A percentile compares a stretch with the other conserved stretches of the same genome.
Conservation (phyloP, 116 monocot genomes). For the Papilionanthe hybrid region DNA sequence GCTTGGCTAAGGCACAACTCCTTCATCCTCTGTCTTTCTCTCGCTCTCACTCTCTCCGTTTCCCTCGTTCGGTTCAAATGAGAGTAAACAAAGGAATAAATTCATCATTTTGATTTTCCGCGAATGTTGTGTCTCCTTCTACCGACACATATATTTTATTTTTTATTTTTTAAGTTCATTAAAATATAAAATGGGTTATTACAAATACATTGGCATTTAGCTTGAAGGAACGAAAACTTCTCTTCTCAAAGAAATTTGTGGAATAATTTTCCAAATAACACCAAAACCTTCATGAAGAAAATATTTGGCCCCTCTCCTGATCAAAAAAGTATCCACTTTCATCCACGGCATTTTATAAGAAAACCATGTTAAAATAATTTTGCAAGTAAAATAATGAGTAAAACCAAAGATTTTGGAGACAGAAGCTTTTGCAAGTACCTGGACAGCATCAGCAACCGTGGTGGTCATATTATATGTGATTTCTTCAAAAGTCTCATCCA, state of each 20-base stretch:
- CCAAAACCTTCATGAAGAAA: background rate
- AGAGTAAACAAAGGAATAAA: no score
- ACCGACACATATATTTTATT: no score
- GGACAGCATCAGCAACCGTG: slow-evolving; percentile 94
- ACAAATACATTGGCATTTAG: background rate
- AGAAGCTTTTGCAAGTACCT: slow-evolving; percentile 44
- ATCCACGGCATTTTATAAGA: background rate
- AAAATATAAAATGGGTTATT: no score
- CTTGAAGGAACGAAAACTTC: background rate
- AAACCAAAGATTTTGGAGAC: background rate
- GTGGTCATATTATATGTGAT: slow-evolving; percentile 97
- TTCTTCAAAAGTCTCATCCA: slow-evolving; percentile 99
- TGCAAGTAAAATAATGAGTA: background rate
- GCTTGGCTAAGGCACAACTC: no score
- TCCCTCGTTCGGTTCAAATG: no score
- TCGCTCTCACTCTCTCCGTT: no score
- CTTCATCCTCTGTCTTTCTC: no score
- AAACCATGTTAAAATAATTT: background rate
- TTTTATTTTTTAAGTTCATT: no score
- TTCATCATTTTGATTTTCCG: no score
- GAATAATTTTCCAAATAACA: background rate
- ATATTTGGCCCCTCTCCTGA: background rate
- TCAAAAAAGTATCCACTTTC: background rate
- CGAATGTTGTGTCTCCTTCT: no score
- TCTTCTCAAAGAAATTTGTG: background rate